Evolutionary conservation across 2,329 filamentous ascomycete species (phyloP), one percentile per base, ranked within the genome.

Genomic region (Epichloe baconii): DNA sequence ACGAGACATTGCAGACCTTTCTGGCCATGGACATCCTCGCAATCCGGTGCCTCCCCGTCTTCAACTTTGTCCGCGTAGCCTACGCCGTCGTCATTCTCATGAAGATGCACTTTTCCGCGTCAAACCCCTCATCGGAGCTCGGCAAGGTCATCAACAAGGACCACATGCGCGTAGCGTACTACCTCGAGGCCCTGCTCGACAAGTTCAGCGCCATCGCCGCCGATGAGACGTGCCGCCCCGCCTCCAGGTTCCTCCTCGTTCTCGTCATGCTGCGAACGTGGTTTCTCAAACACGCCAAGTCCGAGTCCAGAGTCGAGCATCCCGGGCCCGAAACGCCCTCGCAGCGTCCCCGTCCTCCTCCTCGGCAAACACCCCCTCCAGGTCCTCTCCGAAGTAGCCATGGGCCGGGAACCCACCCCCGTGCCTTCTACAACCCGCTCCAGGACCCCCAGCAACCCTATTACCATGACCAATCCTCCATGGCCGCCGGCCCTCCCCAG

Each of bases 71-170:
- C 15, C 79, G 85, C 31, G 79, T 87, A 17, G 79, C 83, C 11
- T 88, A 87, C 61, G 81, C 80, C 5, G 75, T 83, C 2, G 82
- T 88, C 19, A 79, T 86, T 35, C 70, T 88, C 38, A 83, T 87
- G 62, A 88, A 88, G 65, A 77, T 89, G 54, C 84, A 83, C 65
- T 82, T 85, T 47, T 79, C 82, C 8, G 80, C 83, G 3, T 77
- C 78, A 2, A 75, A 77, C 14, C 77, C 82, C 0, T 75, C 77
- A 41, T 83, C 79, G 15, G 81, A 83, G 57, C 74, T 90, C 1
- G 81, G 80, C n/a, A 77, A 78, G 53, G 76, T 89, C 17, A 82
- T 91, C 55, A 75, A 81, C 56, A 79, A 79, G 55, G 76, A 83
- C 50, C 75, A 82, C 56, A 76, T 91, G 68, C 80, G 82, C 54